Base-by-base conservation (phyloP, 1,284 basidiomycete genomes). In the Marasmius sp. region DNA sequence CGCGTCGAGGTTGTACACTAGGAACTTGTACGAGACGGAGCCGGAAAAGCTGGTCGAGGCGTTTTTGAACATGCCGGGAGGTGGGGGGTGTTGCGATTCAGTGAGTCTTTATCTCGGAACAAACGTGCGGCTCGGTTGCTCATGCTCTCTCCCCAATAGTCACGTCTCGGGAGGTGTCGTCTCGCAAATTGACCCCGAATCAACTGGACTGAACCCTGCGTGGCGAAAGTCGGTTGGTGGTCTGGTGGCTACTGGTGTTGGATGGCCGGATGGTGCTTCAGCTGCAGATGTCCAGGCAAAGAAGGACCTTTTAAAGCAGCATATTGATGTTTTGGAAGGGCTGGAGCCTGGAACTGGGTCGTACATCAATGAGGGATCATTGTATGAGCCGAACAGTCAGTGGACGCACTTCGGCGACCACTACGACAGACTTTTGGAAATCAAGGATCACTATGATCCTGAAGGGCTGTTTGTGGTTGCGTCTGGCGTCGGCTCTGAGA, bases 281-380 rank as follows among this genome's bases (percentile, higher is more conserved):
- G 53, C 63, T 6, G 57, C 64, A 0, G 69, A 70, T 0, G 75
- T 81, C 9, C 34, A 69, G 10, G 20, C 49, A 12, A 48, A 58
- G 2, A 64, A 48, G 18, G 48, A 68, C 37, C 16, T 34, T 12
- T 34, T 71, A 11, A 66, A 63, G 33, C 45, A 64, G n/a, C 70
- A 71, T 5, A 61, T 68, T 4, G 64, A 70, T 10, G 61, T 74
- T 11, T 67, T 74, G 14, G 69, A 71, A 48, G 62, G 64, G 37
- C 65, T 77, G 11, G 67, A 27, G 1, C 72, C 74, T 6, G 69
- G 72, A 10, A 72, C 75, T 5, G 79, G 73, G 2, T 71, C 76
- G 1, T 78, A 78, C 61, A 69, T 79, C 48, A 80, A 82, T 57
- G 80, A 83, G 81, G 80, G 74, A 3, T 78, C 76, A 0, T 63